These are phyloP conservation scores for Pisolithus tinctorius DNA, from an alignment of 768 basidiomycete species.

Conservation along the genomic window DNA sequence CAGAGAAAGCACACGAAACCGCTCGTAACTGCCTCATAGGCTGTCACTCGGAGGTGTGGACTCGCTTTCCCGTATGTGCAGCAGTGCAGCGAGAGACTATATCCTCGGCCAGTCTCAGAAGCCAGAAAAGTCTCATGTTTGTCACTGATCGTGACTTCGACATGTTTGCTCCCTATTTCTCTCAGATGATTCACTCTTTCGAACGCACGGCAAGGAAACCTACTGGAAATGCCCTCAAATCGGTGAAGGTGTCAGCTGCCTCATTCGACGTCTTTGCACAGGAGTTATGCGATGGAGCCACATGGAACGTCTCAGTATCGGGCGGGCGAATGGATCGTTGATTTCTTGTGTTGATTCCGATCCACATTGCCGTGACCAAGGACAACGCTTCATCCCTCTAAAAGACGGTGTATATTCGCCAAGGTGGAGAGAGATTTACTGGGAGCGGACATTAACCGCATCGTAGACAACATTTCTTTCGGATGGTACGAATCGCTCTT, in stretches of 20 bases:
- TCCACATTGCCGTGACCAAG: slow-evolving; percentile 47
- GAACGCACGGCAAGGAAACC: slow-evolving; percentile 49
- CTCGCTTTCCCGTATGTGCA: slow-evolving; percentile 50
- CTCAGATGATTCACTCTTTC: slow-evolving; percentile 38
- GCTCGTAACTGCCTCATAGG: slow-evolving; percentile 47
- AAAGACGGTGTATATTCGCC: slow-evolving; percentile 45
- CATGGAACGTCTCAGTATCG: slow-evolving; percentile 35
- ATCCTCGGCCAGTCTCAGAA: slow-evolving; percentile 27
- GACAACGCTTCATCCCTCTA: slow-evolving; percentile 52
- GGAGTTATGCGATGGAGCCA: slow-evolving; percentile 6
- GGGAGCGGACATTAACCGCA: slow-evolving; percentile 44
- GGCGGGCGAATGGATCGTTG: slow-evolving; percentile 54
- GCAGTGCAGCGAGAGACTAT: slow-evolving; percentile 43
- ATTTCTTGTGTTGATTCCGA: slow-evolving; percentile 51
- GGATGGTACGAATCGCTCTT: slow-evolving; percentile 56
- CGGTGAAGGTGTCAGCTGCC: slow-evolving; percentile 29
- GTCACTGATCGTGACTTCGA: slow-evolving; percentile 33
- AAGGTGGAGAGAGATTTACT: slow-evolving; percentile 42
- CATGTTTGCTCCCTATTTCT: slow-evolving; percentile 37
- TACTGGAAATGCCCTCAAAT: slow-evolving; percentile 36
- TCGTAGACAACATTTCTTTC: slow-evolving; percentile 43
- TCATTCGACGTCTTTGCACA: slow-evolving; percentile 23
- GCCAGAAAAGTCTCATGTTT: slow-evolving; percentile 34
- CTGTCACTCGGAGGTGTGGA: slow-evolving; percentile 53
- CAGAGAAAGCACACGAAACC: slow-evolving; percentile 5